A percentile compares a stretch with the other conserved stretches of the same genome.
Evolutionary conservation across 2,329 filamentous ascomycete genomes (phyloP).

Genomic region (Aspergillus ochraceoroseus): DNA sequence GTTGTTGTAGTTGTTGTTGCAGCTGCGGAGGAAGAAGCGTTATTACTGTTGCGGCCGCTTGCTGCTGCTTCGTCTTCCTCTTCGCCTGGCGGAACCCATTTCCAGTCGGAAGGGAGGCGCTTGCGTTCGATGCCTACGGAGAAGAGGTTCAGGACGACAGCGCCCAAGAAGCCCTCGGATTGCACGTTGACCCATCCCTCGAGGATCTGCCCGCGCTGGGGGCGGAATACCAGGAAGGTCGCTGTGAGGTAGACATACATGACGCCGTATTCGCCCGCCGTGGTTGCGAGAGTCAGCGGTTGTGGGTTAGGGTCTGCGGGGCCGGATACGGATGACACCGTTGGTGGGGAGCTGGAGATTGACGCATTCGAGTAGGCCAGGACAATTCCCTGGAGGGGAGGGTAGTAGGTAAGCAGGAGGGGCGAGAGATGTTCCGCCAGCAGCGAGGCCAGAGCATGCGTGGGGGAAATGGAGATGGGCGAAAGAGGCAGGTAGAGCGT

Average conservation of each 20-base stretch:
- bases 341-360: constrained; percentile 40
- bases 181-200: constrained; percentile 80
- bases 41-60: constrained; percentile 10
- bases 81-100: constrained; percentile 63
- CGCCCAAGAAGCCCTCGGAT: constrained; percentile 80
- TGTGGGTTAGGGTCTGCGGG: constrained; percentile 31
- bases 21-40: too few species aligned
- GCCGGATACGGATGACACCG: constrained; percentile 29
- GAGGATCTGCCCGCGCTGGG: constrained; percentile 65
- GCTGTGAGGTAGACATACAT: constrained; percentile 84
- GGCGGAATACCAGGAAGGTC: constrained; percentile 78
- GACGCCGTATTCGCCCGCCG: constrained; percentile 75
- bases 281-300: constrained; percentile 41
- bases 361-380: constrained; percentile 50
- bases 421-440: constrained; percentile 59
- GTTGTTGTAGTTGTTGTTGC: constrained; percentile 13
- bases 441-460: constrained; percentile 53
- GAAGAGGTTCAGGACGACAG: constrained; percentile 87
- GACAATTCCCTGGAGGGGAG: constrained; percentile 55
- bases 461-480: constrained; percentile 51
- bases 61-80: constrained; percentile 22
- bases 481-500: constrained; percentile 65
- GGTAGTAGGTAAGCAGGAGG: constrained; percentile 59
- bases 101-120: constrained; percentile 72
- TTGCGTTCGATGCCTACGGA: constrained; percentile 78